Evolutionary conservation across 208 protist species (phyloP).

Genomic region (Blastocrithidia nonstop): DNA sequence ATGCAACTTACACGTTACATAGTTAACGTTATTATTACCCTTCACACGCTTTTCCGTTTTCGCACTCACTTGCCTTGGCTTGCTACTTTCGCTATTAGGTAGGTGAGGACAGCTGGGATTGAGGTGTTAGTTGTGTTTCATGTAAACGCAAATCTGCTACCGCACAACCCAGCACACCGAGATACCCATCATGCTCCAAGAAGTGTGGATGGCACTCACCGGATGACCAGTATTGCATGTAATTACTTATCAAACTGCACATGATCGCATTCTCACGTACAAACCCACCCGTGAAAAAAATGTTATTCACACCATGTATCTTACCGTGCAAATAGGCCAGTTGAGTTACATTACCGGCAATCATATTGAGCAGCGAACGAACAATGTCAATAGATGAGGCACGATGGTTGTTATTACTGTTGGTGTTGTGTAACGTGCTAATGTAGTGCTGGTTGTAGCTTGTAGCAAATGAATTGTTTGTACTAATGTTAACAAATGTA

Average conservation of each 20-base stretch:
- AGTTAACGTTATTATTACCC: too few relatives aligned
- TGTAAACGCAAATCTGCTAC: slow-evolving; percentile 21
- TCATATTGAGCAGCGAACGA: slow-evolving; percentile 88
- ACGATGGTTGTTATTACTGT: slow-evolving; percentile 4
- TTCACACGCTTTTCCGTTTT: too few relatives aligned
- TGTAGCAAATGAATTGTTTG: not conserved
- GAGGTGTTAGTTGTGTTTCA: too few relatives aligned
- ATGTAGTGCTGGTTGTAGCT: not conserved
- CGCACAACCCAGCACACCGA: slow-evolving; percentile 85
- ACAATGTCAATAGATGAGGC: slow-evolving; percentile 75
- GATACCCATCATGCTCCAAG: slow-evolving; percentile 92
- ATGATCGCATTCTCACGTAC: slow-evolving; percentile 87
- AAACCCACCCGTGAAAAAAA: slow-evolving; percentile 94
- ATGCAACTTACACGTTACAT: too few relatives aligned
- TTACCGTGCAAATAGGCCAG: slow-evolving; percentile 90
- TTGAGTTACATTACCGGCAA: slow-evolving; percentile 92
- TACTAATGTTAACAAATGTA: too few relatives aligned
- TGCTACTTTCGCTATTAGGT: too few relatives aligned
- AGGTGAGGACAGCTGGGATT: too few relatives aligned
- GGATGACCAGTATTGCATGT: slow-evolving; percentile 91
- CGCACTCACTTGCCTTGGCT: too few relatives aligned
- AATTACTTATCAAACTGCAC: slow-evolving; percentile 76
- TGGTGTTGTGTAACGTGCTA: not conserved
- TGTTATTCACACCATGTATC: slow-evolving; percentile 77
- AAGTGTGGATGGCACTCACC: slow-evolving; percentile 86